Conservation (phyloP, 1,284 basidiomycete genomes). For the Cutaneotrichosporon curvatum region DNA sequence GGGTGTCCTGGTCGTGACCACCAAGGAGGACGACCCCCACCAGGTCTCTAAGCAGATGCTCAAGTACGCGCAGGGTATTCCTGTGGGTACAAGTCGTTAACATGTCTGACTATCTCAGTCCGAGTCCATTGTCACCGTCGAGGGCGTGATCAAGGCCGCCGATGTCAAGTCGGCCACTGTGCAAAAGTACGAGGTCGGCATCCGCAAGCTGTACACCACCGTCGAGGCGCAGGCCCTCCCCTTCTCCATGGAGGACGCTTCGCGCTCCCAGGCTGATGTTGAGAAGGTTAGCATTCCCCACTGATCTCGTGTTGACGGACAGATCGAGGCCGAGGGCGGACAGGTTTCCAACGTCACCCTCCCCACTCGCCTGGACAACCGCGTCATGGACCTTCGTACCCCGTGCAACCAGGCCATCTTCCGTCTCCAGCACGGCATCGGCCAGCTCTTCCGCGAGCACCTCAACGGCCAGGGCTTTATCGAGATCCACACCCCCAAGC, state of each 20-base stretch:
- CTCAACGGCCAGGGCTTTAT: constrained; percentile 62
- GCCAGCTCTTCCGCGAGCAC: constrained; percentile 81
- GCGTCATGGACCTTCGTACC: constrained; percentile 92
- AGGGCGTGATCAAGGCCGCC: constrained; percentile 73
- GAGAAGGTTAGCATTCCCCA: constrained; percentile 25
- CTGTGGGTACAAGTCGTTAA: constrained; percentile 33
- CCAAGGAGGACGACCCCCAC: constrained; percentile 53
- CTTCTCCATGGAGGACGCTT: constrained; percentile 90
- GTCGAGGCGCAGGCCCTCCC: constrained; percentile 69
- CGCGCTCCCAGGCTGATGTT: constrained; percentile 70
- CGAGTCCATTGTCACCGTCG: constrained; percentile 89
- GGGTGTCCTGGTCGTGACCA: constrained; percentile 63
- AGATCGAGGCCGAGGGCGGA: constrained; percentile 52
- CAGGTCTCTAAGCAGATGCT: constrained; percentile 96
- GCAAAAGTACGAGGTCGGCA: constrained; percentile 79
- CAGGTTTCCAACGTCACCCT: constrained; percentile 60
- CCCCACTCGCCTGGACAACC: constrained; percentile 91
- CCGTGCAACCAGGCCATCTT: constrained; percentile 96
- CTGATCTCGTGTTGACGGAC: constrained; percentile 1
- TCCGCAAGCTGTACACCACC: constrained; percentile 76
- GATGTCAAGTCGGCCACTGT: constrained; percentile 86
- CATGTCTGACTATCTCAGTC: constrained; percentile 42
- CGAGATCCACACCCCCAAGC: constrained; percentile 96
- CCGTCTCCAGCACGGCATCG: constrained; percentile 79
- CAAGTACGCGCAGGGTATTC: constrained; percentile 76